Conservation (phyloP, 371 early-diverging fungal genomes). For the Actinomortierella wolfii region DNA sequence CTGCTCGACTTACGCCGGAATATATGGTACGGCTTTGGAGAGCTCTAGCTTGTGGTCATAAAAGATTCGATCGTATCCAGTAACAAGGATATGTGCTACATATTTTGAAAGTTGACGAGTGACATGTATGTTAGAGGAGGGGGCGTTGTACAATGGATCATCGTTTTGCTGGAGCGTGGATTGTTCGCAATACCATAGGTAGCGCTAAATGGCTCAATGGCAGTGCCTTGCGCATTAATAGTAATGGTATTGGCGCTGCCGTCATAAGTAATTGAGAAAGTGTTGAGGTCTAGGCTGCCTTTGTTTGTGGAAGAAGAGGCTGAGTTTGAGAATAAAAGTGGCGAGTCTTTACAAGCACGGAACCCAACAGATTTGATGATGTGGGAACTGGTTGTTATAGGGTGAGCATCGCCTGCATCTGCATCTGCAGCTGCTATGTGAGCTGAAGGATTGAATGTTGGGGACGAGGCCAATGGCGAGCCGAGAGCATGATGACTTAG, state of each 20-base stretch:
- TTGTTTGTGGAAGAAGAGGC: not conserved
- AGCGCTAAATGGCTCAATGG: constrained; percentile 14
- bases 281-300: constrained; percentile 4
- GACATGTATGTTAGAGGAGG: not conserved
- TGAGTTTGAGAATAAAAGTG: not conserved
- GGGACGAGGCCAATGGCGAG: no score
- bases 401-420: not conserved
- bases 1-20: constrained; percentile 22
- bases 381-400: not conserved
- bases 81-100: constrained; percentile 28
- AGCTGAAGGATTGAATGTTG: no score
- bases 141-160: no score
- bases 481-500: no score
- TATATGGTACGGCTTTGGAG: not conserved
- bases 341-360: constrained; percentile 5
- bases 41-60: constrained; percentile 28
- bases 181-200: no score
- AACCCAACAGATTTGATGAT: constrained; percentile 36
- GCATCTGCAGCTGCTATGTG: no score
- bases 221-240: constrained; percentile 16
- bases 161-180: no score
- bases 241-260: constrained; percentile 26
- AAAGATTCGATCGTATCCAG: constrained; percentile 28
- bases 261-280: constrained; percentile 19
- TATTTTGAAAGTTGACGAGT: no score